phyloP scores from a whole-genome alignment of 805 yeast genomes.

The Lipomyces lipofer region DNA sequence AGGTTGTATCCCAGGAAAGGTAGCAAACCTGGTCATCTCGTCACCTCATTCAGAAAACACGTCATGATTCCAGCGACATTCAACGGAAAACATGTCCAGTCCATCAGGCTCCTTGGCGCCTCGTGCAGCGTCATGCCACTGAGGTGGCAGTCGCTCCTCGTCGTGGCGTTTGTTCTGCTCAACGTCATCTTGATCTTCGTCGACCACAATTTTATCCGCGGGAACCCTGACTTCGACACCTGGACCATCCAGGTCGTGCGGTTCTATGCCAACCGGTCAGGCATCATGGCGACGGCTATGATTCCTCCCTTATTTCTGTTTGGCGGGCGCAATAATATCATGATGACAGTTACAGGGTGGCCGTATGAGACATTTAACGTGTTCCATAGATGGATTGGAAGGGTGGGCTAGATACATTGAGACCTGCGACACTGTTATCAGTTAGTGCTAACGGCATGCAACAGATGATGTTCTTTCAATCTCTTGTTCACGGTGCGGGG shows the following conservation, averaged over 20 bases:
- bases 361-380: slow-evolving; percentile 59
- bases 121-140: slow-evolving; percentile 1
- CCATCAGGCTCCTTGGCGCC: background rate
- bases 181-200: background rate
- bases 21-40: background rate
- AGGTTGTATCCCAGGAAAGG: background rate
- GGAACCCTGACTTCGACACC: background rate
- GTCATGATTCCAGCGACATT: background rate
- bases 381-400: slow-evolving; percentile 67
- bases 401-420: no score
- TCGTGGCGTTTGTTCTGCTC: background rate
- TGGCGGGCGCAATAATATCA: slow-evolving; percentile 72
- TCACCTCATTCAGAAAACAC: background rate
- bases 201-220: background rate
- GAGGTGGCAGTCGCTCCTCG: background rate
- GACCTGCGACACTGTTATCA: no score
- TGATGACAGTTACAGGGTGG: slow-evolving; percentile 63
- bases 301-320: slow-evolving; percentile 61
- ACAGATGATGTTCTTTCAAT: slow-evolving; percentile 6
- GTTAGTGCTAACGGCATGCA: no score
- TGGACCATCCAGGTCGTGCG: slow-evolving; percentile 2
- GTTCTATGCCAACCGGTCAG: slow-evolving; percentile 31
- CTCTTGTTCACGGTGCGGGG: slow-evolving; percentile 56
- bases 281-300: slow-evolving; percentile 28
- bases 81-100: background rate